Evolutionary conservation across 441 rosid genomes (phyloP).

Genomic region (Euphorbia celastroides): DNA sequence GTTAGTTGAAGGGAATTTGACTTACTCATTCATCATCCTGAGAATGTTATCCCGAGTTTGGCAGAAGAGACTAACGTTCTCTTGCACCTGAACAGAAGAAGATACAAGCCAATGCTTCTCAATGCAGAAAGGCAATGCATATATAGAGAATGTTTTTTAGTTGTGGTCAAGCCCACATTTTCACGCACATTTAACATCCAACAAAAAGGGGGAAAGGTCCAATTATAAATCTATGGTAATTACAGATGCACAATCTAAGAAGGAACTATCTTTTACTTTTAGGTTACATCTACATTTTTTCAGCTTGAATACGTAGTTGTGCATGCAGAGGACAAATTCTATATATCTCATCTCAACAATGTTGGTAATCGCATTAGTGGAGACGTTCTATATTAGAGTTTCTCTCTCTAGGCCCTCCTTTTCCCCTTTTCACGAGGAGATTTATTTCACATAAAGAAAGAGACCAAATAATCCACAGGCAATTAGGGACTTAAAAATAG

Average conservation of each 20-base stretch:
- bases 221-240: no score
- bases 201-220: no score
- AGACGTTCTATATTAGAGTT: neutral
- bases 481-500: neutral
- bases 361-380: neutral
- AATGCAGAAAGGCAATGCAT: no score
- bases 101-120: neutral
- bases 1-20: constrained; percentile 1
- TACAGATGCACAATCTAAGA: no score
- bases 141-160: no score
- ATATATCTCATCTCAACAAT: neutral
- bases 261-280: no score
- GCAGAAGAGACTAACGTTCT: constrained; percentile 40
- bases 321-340: neutral
- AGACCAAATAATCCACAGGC: neutral
- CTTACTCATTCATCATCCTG: constrained; percentile 43
- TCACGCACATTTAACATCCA: no score
- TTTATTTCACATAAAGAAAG: neutral
- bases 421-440: neutral
- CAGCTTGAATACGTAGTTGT: neutral
- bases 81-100: constrained; percentile 33
- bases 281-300: no score
- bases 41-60: constrained; percentile 37
- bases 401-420: neutral
- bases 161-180: no score